A percentile compares a stretch with the other conserved stretches of the same genome.
phyloP scores from a whole-genome alignment of 331 rosid species.

The Quercus phellos region DNA sequence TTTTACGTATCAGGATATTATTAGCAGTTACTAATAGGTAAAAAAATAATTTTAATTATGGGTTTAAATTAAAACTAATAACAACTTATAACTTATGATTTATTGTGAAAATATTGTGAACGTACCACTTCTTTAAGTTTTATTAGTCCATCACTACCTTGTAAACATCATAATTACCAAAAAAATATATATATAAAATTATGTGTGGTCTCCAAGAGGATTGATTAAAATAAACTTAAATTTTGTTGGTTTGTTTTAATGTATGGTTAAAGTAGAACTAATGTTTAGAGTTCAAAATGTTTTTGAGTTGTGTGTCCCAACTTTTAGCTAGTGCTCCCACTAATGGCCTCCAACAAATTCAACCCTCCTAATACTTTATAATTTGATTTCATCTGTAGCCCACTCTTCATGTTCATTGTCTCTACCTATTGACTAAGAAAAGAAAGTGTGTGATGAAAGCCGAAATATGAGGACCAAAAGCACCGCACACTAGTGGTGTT shows the following conservation, averaged over 20 bases:
- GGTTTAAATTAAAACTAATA: too few species aligned
- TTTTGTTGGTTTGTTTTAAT: neutral
- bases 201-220: slow-evolving; percentile 22
- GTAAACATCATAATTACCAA: slow-evolving; percentile 23
- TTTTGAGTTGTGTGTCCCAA: slow-evolving; percentile 25
- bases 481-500: slow-evolving; percentile 35
- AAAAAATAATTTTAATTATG: too few species aligned
- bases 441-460: slow-evolving; percentile 34
- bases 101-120: too few species aligned
- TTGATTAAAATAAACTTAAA: slow-evolving; percentile 6
- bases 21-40: rapidly evolving
- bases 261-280: slow-evolving; percentile 14
- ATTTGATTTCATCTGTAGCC: slow-evolving; percentile 37
- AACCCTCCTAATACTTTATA: slow-evolving; percentile 26
- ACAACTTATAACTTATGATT: too few species aligned
- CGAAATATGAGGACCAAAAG: slow-evolving; percentile 44
- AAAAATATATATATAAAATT: neutral
- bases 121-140: neutral
- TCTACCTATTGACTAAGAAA: slow-evolving; percentile 48
- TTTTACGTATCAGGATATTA: too few species aligned
- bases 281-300: neutral
- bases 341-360: slow-evolving; percentile 31
- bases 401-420: slow-evolving; percentile 40
- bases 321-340: slow-evolving; percentile 49
- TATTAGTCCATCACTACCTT: slow-evolving; percentile 6